Evolutionary conservation across 106 monocot genomes (phyloP).

Genomic region (Acorus calamus): DNA sequence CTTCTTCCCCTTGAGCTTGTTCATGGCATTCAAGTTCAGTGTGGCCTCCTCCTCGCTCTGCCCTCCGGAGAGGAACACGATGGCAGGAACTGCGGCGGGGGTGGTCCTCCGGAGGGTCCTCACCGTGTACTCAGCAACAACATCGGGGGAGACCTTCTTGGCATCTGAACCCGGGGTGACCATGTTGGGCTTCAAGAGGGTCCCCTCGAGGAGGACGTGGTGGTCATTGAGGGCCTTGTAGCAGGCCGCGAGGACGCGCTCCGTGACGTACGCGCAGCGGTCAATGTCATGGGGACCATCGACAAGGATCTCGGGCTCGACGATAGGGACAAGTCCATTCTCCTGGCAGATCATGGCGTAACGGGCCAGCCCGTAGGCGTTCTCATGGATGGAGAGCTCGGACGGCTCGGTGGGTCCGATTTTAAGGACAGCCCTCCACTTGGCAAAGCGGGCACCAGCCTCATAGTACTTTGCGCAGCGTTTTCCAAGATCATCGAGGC

Average conservation of each 20-base stretch:
- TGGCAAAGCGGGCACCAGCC: slow-evolving; percentile 44
- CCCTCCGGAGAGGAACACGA: slow-evolving; percentile 33
- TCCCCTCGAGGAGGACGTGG: slow-evolving; percentile 36
- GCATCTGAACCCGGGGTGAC: slow-evolving; percentile 36
- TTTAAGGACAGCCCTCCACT: slow-evolving; percentile 49
- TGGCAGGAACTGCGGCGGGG: slow-evolving; percentile 24
- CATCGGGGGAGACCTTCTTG: slow-evolving; percentile 27
- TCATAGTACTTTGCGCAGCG: slow-evolving; percentile 47
- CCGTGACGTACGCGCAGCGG: slow-evolving; percentile 31
- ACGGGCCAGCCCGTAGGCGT: slow-evolving; percentile 36
- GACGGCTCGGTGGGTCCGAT: slow-evolving; percentile 36
- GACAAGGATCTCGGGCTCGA: slow-evolving; percentile 43
- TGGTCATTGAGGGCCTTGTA: slow-evolving; percentile 44
- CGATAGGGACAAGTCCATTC: slow-evolving; percentile 41
- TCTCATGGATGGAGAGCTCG: slow-evolving; percentile 29
- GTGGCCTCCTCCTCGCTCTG: slow-evolving; percentile 39
- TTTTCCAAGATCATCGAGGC: slow-evolving; percentile 48
- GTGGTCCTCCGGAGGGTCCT: slow-evolving; percentile 19
- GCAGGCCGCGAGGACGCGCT: slow-evolving; percentile 38
- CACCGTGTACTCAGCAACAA: slow-evolving; percentile 28
- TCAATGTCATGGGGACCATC: slow-evolving; percentile 45
- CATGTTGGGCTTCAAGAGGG: slow-evolving; percentile 41
- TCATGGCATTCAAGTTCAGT: slow-evolving; percentile 32
- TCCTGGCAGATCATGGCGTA: slow-evolving; percentile 50
- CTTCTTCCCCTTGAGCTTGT: slow-evolving; percentile 29